Percentiles rank a stretch among this genome's conserved stretches.
phyloP scores from a whole-genome alignment of 768 basidiomycete species.

The Lentinula raphanica region DNA sequence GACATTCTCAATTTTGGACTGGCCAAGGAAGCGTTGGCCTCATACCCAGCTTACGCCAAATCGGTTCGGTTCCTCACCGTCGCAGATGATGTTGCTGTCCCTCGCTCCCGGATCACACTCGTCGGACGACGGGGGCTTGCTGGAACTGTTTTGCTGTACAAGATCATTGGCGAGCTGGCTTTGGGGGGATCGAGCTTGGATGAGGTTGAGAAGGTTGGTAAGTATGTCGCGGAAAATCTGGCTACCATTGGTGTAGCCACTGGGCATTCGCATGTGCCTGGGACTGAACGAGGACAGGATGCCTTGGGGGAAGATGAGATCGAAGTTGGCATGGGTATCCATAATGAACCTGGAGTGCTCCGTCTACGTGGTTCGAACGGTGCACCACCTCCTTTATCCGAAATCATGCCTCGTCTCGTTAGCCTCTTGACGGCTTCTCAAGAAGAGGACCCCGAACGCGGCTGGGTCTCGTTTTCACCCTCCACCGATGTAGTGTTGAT shows the following conservation, averaged over 20 bases:
- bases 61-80: conserved; percentile 74
- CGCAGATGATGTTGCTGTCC: conserved; percentile 88
- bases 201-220: conserved; percentile 60
- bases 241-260: conserved; percentile 84
- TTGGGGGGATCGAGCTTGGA: conserved; percentile 60
- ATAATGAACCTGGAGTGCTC: conserved; percentile 79
- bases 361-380: conserved; percentile 29
- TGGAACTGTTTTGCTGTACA: conserved; percentile 81
- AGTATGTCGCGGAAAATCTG: conserved; percentile 60
- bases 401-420: conserved; percentile 67
- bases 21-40: conserved; percentile 79
- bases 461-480: conserved; percentile 61
- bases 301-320: conserved; percentile 60
- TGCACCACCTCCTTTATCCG: conserved; percentile 65
- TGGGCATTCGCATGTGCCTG: conserved; percentile 88
- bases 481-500: conserved; percentile 55
- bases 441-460: conserved; percentile 60
- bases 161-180: conserved; percentile 83
- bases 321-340: conserved; percentile 89
- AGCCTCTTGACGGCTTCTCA: conserved; percentile 64
- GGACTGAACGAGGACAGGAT: conserved; percentile 55
- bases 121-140: conserved; percentile 84
- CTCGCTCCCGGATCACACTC: conserved; percentile 71
- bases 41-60: conserved; percentile 64
- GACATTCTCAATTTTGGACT: conserved; percentile 90